phyloP scores from a whole-genome alignment of 2,329 filamentous ascomycete genomes.

The Colletotrichum sp. region DNA sequence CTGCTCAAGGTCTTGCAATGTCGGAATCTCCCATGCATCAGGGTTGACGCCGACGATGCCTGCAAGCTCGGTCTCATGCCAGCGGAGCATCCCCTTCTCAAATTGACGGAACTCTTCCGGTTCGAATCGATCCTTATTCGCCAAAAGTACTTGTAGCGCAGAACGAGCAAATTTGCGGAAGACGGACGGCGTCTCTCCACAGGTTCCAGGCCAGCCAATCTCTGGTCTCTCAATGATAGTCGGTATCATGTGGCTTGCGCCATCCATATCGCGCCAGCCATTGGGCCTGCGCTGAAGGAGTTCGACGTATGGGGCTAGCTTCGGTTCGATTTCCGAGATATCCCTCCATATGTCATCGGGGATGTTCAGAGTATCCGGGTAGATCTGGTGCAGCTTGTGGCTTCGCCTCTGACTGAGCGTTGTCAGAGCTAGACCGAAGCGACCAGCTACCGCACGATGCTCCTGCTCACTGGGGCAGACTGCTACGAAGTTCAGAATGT shows the following conservation, averaged over 20 bases:
- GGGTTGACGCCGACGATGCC: background rate
- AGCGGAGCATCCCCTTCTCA: background rate
- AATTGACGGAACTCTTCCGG: background rate
- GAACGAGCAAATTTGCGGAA: background rate
- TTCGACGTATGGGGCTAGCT: background rate
- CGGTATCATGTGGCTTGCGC: rapidly evolving
- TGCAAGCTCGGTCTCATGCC: no score
- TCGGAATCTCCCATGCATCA: background rate
- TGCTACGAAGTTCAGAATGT: background rate
- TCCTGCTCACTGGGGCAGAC: background rate
- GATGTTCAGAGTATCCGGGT: background rate
- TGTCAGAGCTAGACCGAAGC: no score
- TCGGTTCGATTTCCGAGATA: background rate
- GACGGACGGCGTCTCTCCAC: background rate
- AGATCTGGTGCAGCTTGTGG: no score
- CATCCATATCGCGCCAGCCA: background rate
- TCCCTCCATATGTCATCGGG: background rate
- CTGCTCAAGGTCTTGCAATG: background rate
- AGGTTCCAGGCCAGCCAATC: background rate
- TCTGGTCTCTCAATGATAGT: background rate
- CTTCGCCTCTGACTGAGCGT: no score
- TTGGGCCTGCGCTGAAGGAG: background rate
- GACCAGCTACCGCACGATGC: no score
- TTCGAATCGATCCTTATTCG: background rate
- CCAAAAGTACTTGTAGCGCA: background rate